Evolutionary conservation across 371 early-diverging fungal species (phyloP), one percentile per base, ranked within the genome.

Genomic region (Lichtheimia ramosa): DNA sequence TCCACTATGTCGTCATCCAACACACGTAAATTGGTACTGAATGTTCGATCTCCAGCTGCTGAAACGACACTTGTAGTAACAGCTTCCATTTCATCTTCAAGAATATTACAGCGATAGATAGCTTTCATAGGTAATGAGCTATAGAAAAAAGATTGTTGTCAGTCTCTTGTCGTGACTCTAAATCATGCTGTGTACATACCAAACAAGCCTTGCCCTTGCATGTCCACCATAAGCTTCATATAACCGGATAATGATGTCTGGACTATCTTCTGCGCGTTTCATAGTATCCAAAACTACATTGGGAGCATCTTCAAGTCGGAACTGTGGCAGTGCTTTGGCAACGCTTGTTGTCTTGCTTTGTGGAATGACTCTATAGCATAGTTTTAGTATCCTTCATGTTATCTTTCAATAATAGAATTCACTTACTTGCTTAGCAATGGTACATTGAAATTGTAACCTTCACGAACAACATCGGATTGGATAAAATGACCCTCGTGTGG

Each of bases 141-240:
- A 65, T 10, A 34, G 16, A 6, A 0, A 46, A 3, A n/a, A 8
- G 7, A 46, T 16, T 46, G 46, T 46, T 10, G 10, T 8, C 10
- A 34, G n/a, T 3, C 27, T 27, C 46, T 49, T 15, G 20, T 43
- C 27, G 43, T 51, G 27, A 12, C 14, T 16, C 21, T 57, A 18
- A 2, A 24, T 23, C 18, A 2, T 13, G n/a, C n/a, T 20, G 5
- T 57, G 8, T 25, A 25, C 62, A 13, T 80, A 91, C 91, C 87
- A 86, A 20, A 63, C 69, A 39, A 94, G 61, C 20, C 61, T 68
- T 21, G 80, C 85, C 21, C 58, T 68, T 2, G 89, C 89, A 12
- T 89, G 90, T 3, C 96, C 96, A n/a, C 99, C 97, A 70, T 86
- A 92, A 0, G 94, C 88, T 70, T 98, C 97, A 69, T 93, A 94